These are phyloP conservation scores for Colletotrichum sp. DNA, from an alignment of 2,329 filamentous ascomycete genomes.

Conservation along the genomic window DNA sequence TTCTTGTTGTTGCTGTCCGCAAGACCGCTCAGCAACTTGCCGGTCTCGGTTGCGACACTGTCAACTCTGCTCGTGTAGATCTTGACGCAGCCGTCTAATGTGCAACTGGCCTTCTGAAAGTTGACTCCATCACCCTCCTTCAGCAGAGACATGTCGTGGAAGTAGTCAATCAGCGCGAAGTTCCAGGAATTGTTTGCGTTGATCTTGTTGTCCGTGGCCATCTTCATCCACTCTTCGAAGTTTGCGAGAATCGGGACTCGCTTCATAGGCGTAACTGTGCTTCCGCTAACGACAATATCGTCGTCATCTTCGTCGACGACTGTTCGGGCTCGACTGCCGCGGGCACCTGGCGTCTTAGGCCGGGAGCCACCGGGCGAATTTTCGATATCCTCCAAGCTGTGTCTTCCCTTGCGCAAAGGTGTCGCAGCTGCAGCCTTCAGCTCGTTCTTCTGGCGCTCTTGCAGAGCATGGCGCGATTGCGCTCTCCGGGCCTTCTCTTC, in stretches of 20 bases:
- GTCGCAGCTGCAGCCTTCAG: constrained; percentile 78
- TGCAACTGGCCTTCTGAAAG: constrained; percentile 98
- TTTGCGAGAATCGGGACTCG: constrained; percentile 94
- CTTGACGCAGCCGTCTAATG: constrained; percentile 96
- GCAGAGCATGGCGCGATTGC: constrained; percentile 84
- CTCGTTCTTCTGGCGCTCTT: constrained; percentile 91
- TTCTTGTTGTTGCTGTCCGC: constrained; percentile 85
- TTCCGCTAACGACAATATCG: constrained; percentile 70
- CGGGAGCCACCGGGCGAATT: constrained; percentile 62
- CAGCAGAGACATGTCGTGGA: constrained; percentile 97
- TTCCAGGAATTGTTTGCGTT: constrained; percentile 99
- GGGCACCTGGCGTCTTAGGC: constrained; percentile 56
- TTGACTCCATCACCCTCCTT: constrained; percentile 98
- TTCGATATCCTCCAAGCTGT: constrained; percentile 63
- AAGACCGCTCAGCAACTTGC: constrained; percentile 90
- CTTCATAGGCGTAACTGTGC: constrained; percentile 92
- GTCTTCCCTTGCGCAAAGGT: constrained; percentile 69
- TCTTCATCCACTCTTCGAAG: constrained; percentile 99
- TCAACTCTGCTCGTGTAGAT: constrained; percentile 99
- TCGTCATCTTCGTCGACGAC: constrained; percentile 60
- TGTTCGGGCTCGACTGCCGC: constrained; percentile 35
- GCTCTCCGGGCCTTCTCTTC: constrained; percentile 89
- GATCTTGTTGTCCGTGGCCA: constrained; percentile 99
- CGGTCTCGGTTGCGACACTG: constrained; percentile 96
- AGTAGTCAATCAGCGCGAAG: constrained; percentile 99